Base-by-base conservation (phyloP, 805 yeast genomes). In the Pichia scutulata region DNA sequence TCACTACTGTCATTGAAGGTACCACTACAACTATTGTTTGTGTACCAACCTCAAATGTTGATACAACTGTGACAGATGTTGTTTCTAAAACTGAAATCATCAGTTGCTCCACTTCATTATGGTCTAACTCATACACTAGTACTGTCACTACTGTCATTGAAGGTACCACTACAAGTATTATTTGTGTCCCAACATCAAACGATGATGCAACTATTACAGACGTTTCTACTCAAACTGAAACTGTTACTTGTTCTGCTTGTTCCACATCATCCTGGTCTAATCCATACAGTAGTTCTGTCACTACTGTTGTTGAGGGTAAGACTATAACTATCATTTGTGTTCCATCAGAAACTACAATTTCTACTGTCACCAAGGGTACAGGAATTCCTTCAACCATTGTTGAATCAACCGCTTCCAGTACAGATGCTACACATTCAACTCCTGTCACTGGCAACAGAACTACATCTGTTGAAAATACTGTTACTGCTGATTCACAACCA, bases 231-330 rank as follows among this genome's bases (percentile, higher is more conserved):
- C 5, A 12, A 22, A 33, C 41, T 24, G 37, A 21, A 23, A 24
- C 28, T 7, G n/a, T 33, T 33, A 33, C 19, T 12, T 33, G 37
- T n/a, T n/a, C n/a, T n/a, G n/a, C n/a, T n/a, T n/a, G n/a, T 5
- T 44, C 47, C 12, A 44, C 47, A 3, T 22, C 47, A 7, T 23
- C 36, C 2, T 44, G 47, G 47, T 36, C 47, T 14, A 37, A 37
- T n/a, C 23, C 47, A 18, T 44, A 36, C 33, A 26, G 36, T 12
- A 36, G 30, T 19, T 37, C 41, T 9, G 26, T n/a, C 10, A 26
- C 28, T 23, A 44, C 47, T 13, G 14, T 23, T 12, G 13, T 44
- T 16, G 14, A 18, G 9, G 47, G 23, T 16, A 36, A n/a, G 3
- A 21, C 10, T 13, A 44, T 41, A 1, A 36, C 41, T 5, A 16